phyloP scores from a whole-genome alignment of 306 rosid species.

The Herpetospermum pedunculosum region DNA sequence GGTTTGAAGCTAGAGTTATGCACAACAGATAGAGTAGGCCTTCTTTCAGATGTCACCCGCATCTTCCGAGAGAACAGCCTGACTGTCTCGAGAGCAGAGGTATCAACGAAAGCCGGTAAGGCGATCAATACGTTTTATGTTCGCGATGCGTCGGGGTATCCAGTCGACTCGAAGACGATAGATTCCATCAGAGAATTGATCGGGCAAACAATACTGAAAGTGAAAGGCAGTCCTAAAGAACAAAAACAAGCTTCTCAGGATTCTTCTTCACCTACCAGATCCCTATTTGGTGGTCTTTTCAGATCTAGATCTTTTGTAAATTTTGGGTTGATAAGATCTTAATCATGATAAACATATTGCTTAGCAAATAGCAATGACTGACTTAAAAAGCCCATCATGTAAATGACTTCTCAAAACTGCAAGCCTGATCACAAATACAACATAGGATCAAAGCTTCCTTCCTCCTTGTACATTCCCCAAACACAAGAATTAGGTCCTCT shows the following conservation, averaged over 20 bases:
- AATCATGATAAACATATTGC: constrained; percentile 24
- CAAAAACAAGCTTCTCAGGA: constrained; percentile 51
- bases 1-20: constrained; percentile 92
- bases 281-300: constrained; percentile 87
- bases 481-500: not conserved
- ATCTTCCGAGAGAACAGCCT: constrained; percentile 95
- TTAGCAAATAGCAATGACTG: too few species aligned
- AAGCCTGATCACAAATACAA: not conserved
- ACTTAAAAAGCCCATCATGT: not conserved
- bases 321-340: constrained; percentile 69
- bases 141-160: constrained; percentile 65
- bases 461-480: not conserved
- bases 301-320: constrained; percentile 91
- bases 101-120: constrained; percentile 75
- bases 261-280: constrained; percentile 71
- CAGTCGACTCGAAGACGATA: constrained; percentile 73
- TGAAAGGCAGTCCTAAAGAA: constrained; percentile 70
- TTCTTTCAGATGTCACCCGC: constrained; percentile 80
- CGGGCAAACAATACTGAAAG: constrained; percentile 88
- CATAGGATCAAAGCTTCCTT: not conserved
- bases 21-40: constrained; percentile 87
- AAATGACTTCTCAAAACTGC: not conserved
- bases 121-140: constrained; percentile 93
- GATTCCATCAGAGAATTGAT: constrained; percentile 65
- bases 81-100: constrained; percentile 90